These are phyloP conservation scores for Jacaranda mimosifolia DNA, from an alignment of 257 asterid species.

Conservation along the genomic window DNA sequence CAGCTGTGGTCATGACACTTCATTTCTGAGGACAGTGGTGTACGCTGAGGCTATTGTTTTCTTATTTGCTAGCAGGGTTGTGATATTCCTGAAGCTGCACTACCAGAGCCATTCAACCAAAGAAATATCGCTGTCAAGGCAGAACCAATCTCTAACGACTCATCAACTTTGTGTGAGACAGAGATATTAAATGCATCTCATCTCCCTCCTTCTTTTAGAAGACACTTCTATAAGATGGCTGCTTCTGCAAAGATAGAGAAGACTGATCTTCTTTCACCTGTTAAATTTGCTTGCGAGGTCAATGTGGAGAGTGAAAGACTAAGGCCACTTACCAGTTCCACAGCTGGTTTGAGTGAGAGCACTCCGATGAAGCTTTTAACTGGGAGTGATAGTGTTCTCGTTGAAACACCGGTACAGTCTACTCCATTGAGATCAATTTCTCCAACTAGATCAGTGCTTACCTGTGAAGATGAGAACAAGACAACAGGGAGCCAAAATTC, in stretches of 20 bases:
- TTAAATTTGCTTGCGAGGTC: conserved; percentile 39
- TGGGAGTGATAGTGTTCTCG: conserved; percentile 42
- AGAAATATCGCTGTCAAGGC: conserved; percentile 38
- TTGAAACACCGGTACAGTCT: conserved; percentile 74
- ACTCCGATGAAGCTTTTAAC: conserved; percentile 72
- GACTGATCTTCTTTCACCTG: conserved; percentile 45
- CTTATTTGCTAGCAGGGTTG: conserved; percentile 53
- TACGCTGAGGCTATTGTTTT: conserved; percentile 29
- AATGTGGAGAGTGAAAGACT: conserved; percentile 43
- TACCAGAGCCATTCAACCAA: conserved; percentile 70
- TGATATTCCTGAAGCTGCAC: conserved; percentile 79
- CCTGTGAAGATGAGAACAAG: conserved; percentile 70
- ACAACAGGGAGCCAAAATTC: conserved; percentile 47
- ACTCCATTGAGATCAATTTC: conserved; percentile 73
- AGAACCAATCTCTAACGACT: conserved; percentile 40
- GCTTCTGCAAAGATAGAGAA: conserved; percentile 45
- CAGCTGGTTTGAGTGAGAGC: conserved; percentile 43
- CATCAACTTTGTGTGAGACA: conserved; percentile 46
- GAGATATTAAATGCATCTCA: conserved; percentile 57
- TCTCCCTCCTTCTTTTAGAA: conserved; percentile 56
- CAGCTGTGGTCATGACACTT: neutral
- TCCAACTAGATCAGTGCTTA: conserved; percentile 51
- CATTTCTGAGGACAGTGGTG: neutral
- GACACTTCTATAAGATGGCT: conserved; percentile 48
- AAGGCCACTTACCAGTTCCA: conserved; percentile 40